phyloP scores from a whole-genome alignment of 2,329 filamentous ascomycete species.

The Penicillium sp. region DNA sequence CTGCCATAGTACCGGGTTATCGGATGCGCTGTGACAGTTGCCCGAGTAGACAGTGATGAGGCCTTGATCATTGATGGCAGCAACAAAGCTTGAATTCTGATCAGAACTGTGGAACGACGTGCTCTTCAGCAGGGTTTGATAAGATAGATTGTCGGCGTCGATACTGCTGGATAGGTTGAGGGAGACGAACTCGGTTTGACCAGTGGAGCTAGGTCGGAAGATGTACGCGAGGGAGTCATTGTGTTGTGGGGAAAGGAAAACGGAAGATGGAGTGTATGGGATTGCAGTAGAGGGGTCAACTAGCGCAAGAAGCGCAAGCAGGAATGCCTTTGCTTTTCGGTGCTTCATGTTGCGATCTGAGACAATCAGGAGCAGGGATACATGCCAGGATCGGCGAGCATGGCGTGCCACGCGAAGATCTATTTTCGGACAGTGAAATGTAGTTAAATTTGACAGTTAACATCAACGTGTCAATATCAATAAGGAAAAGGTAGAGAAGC shows the following conservation, averaged over 20 bases:
- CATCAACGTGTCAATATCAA: neutral
- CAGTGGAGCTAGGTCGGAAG: slow-evolving; percentile 57
- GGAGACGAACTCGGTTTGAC: slow-evolving; percentile 57
- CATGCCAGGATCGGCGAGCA: slow-evolving; percentile 30
- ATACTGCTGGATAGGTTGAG: slow-evolving; percentile 65
- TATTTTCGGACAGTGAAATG: slow-evolving; percentile 5
- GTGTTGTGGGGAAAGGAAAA: slow-evolving; percentile 58
- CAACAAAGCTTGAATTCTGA: slow-evolving; percentile 64
- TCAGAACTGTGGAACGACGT: slow-evolving; percentile 39
- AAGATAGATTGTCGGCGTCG: slow-evolving; percentile 46
- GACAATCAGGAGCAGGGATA: slow-evolving; percentile 24
- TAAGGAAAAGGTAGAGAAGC: neutral
- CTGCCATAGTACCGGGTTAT: slow-evolving; percentile 64
- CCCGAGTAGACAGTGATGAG: slow-evolving; percentile 73
- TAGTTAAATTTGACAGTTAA: slow-evolving; percentile 2
- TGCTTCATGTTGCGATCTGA: slow-evolving; percentile 24
- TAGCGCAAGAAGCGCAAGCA: slow-evolving; percentile 21
- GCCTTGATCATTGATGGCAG: slow-evolving; percentile 66
- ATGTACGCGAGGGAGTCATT: slow-evolving; percentile 65
- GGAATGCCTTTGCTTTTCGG: slow-evolving; percentile 14
- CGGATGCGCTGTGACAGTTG: slow-evolving; percentile 60
- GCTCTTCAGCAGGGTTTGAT: slow-evolving; percentile 29
- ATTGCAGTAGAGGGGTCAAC: slow-evolving; percentile 46
- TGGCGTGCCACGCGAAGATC: slow-evolving; percentile 22
- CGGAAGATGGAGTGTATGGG: slow-evolving; percentile 75